phyloP scores from a whole-genome alignment of 2,329 filamentous ascomycete species.

The Colletotrichum sp. region DNA sequence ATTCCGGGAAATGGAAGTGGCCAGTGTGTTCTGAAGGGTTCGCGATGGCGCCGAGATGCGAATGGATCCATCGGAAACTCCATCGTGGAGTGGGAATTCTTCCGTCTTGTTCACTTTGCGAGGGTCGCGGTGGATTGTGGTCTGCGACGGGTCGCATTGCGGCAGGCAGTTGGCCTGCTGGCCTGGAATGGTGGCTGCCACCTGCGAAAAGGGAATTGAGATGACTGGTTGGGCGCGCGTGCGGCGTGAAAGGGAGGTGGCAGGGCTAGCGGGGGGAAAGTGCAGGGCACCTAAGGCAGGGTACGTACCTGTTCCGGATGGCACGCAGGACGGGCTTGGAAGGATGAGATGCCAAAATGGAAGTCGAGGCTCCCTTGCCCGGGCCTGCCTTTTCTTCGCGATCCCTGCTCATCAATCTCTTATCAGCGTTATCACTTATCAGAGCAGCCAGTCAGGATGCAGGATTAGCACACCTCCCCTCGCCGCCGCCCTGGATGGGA shows the following conservation, averaged over 20 bases:
- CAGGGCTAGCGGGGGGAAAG: not conserved
- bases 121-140: not conserved
- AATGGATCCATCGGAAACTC: not conserved
- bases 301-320: not conserved
- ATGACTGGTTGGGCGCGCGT: not conserved
- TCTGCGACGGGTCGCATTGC: not conserved
- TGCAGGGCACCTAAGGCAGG: not conserved
- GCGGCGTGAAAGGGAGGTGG: not conserved
- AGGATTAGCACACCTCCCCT: not conserved
- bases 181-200: not conserved
- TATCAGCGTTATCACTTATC: slow-evolving; percentile 5
- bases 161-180: not conserved
- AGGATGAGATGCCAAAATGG: not conserved
- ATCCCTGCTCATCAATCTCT: not conserved
- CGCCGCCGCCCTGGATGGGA: not conserved
- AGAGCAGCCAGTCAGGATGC: not conserved
- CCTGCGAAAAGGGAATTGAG: not conserved
- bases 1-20: not conserved
- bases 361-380: slow-evolving; percentile 1
- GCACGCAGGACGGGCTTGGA: not conserved
- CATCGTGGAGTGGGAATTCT: not conserved
- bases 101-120: not conserved
- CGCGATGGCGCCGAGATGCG: not conserved
- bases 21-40: not conserved
- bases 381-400: not conserved